Base-by-base conservation (phyloP, 139 green algal genomes). In the Mychonastes homosphaera region DNA sequence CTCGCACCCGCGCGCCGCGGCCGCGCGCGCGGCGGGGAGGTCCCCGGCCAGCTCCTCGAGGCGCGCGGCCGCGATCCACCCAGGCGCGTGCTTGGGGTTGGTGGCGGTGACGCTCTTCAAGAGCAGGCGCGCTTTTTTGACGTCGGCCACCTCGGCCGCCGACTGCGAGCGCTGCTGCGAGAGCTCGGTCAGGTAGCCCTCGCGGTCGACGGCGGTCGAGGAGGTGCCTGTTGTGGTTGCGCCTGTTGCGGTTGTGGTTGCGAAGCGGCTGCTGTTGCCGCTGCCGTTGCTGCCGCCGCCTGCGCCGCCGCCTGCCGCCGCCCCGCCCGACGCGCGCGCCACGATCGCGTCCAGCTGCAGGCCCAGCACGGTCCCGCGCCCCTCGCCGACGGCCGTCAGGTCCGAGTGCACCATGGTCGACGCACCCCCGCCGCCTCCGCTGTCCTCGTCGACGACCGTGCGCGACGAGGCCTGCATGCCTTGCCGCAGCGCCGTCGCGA, bases 181-280 rank as follows among this genome's bases (percentile, higher is more conserved):
- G 28, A 99, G 77, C 64, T 94, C 85, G 8, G 92, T 99, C 32
- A 99, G 77, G 77, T 98, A 99, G 13, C 92, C 92, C 73, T 96
- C 97, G 60, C 92, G 92, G 69, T 99, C 92, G 32, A 99, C 88
- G 56, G 93, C 83, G 18, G 91, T 97, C 80, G n/a, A n/a, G n/a
- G n/a, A n/a, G n/a, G n/a, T n/a, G n/a, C n/a, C n/a, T n/a, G n/a
- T n/a, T n/a, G n/a, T n/a, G n/a, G n/a, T n/a, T n/a, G n/a, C n/a
- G n/a, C n/a, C n/a, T n/a, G n/a, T n/a, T n/a, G n/a, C n/a, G n/a
- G n/a, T n/a, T n/a, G n/a, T n/a, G n/a, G n/a, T n/a, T n/a, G n/a
- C n/a, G n/a, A n/a, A n/a, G n/a, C n/a, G n/a, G n/a, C n/a, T n/a
- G n/a, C n/a, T n/a, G n/a, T n/a, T n/a, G n/a, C n/a, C n/a, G n/a